A percentile compares a stretch with the other conserved stretches of the same genome.
These are phyloP conservation scores for Termitomyces sp. DNA, from an alignment of 768 basidiomycete species.

Conservation along the genomic window DNA sequence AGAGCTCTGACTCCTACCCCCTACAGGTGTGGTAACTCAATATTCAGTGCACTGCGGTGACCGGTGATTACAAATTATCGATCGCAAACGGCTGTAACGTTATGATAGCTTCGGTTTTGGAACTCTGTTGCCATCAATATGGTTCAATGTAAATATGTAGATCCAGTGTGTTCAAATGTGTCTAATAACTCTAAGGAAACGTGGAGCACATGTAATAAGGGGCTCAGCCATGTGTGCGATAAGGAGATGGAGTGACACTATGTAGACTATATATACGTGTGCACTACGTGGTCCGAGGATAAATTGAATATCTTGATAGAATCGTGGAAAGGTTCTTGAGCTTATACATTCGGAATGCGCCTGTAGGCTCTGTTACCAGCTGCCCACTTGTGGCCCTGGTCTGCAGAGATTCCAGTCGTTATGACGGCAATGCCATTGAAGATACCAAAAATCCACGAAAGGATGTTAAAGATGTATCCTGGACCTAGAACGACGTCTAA, in stretches of 20 bases:
- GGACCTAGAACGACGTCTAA: constrained; percentile 33
- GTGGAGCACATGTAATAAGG: background rate
- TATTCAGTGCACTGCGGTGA: too few relatives aligned
- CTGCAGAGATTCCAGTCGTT: constrained; percentile 57
- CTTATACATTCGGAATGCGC: constrained; percentile 22
- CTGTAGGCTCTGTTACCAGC: constrained; percentile 69
- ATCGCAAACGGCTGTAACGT: too few relatives aligned
- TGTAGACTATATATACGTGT: background rate
- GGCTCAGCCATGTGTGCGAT: background rate
- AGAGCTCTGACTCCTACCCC: too few relatives aligned
- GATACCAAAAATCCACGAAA: constrained; percentile 59
- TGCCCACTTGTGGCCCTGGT: constrained; percentile 64
- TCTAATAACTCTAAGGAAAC: background rate
- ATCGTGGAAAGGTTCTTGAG: background rate
- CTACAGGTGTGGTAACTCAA: too few relatives aligned
- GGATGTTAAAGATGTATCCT: constrained; percentile 51
- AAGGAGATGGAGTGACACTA: background rate
- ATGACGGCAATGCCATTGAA: constrained; percentile 49
- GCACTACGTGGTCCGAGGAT: background rate
- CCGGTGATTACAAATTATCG: too few relatives aligned
- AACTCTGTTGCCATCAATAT: background rate
- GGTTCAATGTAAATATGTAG: too few relatives aligned
- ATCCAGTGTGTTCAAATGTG: background rate
- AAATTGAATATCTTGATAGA: background rate
- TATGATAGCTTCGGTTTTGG: background rate